phyloP scores from a whole-genome alignment of 2,329 filamentous ascomycete species.

The Xylariales sp. region DNA sequence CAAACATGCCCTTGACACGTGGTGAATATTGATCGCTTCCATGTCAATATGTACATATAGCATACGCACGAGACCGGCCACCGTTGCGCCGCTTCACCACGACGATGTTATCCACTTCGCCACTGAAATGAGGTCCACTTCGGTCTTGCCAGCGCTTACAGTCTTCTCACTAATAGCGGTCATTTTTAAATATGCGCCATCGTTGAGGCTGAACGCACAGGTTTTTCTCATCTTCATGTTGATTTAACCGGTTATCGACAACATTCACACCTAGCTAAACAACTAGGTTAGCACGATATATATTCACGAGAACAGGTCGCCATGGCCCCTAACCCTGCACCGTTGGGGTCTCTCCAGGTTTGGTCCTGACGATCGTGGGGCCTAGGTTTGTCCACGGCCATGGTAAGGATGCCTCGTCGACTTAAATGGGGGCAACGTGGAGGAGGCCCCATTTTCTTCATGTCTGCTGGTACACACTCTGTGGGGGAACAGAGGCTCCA shows the following conservation, averaged over 20 bases:
- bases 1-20: slow-evolving; percentile 8
- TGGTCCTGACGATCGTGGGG: slow-evolving; percentile 26
- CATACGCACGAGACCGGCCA: too few relatives aligned
- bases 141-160: background rate
- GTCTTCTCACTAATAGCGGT: background rate
- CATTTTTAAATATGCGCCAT: slow-evolving; percentile 5
- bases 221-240: slow-evolving; percentile 3
- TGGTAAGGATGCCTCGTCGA: slow-evolving; percentile 16
- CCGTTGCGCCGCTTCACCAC: background rate
- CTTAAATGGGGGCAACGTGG: slow-evolving; percentile 37
- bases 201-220: slow-evolving; percentile 2
- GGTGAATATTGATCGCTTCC: background rate
- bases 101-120: slow-evolving; percentile 22
- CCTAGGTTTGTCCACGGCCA: slow-evolving; percentile 14
- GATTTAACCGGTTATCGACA: background rate
- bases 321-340: slow-evolving; percentile 8
- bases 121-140: slow-evolving; percentile 22
- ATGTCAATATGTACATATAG: too few relatives aligned
- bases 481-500: slow-evolving; percentile 34
- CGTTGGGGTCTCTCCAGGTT: slow-evolving; percentile 32
- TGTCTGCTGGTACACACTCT: slow-evolving; percentile 25
- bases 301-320: background rate
- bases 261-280: slow-evolving; percentile 3
- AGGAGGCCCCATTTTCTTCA: slow-evolving; percentile 30
- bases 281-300: background rate